phyloP scores from a whole-genome alignment of 23 red algal genomes.

The Rhodosorus marinus region DNA sequence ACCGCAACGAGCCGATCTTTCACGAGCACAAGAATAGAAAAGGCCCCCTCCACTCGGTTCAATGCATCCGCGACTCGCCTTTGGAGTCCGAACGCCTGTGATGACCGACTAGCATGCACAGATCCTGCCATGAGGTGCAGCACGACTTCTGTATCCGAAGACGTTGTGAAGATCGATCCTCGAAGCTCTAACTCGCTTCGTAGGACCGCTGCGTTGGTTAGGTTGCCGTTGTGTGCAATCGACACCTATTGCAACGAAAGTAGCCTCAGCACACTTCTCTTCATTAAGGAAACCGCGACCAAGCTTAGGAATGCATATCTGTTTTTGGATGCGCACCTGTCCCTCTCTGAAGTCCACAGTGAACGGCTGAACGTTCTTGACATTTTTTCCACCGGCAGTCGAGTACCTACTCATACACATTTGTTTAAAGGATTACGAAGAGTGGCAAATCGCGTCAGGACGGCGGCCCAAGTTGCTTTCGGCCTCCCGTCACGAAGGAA shows the following conservation, averaged over 20 bases:
- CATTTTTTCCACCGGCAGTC: slow-evolving; percentile 74
- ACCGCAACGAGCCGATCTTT: slow-evolving; percentile 39
- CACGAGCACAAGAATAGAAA: slow-evolving; percentile 57
- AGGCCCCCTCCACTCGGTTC: slow-evolving; percentile 79
- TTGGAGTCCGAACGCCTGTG: slow-evolving; percentile 5
- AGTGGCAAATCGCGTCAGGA: too few relatives aligned
- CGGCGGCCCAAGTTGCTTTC: slow-evolving; percentile 11
- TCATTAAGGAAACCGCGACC: not conserved
- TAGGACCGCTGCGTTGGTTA: slow-evolving; percentile 70
- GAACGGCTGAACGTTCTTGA: slow-evolving; percentile 94
- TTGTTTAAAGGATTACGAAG: too few relatives aligned
- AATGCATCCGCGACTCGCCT: slow-evolving; percentile 67
- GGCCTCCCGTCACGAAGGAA: slow-evolving; percentile 52
- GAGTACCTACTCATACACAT: too few relatives aligned
- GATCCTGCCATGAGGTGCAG: slow-evolving; percentile 95
- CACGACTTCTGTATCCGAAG: slow-evolving; percentile 82
- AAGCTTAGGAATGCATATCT: too few relatives aligned
- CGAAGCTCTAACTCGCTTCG: slow-evolving; percentile 59
- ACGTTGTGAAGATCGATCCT: slow-evolving; percentile 88
- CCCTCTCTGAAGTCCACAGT: slow-evolving; percentile 55
- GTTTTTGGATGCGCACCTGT: too few relatives aligned
- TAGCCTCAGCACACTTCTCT: too few relatives aligned
- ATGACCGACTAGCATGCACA: slow-evolving; percentile 8
- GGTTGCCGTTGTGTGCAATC: slow-evolving; percentile 92
- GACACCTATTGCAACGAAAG: too few relatives aligned